Evolutionary conservation across 371 early-diverging fungal species (phyloP).

Genomic region (Mucor circinelloides): DNA sequence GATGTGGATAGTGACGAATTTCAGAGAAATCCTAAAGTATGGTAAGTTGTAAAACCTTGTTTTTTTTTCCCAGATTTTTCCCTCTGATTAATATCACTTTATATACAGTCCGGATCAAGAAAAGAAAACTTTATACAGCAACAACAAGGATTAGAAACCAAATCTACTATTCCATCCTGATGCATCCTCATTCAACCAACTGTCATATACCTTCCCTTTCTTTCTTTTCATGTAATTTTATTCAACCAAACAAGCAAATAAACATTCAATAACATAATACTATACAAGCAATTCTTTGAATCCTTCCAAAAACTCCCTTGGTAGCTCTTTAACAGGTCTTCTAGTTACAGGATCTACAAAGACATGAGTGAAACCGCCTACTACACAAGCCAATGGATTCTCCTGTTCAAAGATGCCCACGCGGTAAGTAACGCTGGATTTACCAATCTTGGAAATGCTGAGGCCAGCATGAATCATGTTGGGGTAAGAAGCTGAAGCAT

Average conservation of each 20-base stretch:
- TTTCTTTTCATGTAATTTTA: slow-evolving; percentile 4
- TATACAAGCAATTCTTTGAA: slow-evolving; percentile 7
- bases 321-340: slow-evolving; percentile 35
- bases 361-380: slow-evolving; percentile 52
- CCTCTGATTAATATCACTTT: background rate
- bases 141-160: background rate
- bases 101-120: background rate
- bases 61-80: background rate
- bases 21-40: slow-evolving; percentile 1
- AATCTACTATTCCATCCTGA: background rate
- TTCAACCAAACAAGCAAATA: background rate
- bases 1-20: slow-evolving; percentile 6
- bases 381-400: slow-evolving; percentile 35
- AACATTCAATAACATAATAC: background rate
- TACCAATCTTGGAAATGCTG: slow-evolving; percentile 55
- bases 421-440: slow-evolving; percentile 60
- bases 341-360: slow-evolving; percentile 44
- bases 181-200: background rate
- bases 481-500: slow-evolving; percentile 57
- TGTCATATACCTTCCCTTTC: background rate
- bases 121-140: background rate
- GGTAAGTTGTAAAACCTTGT: slow-evolving; percentile 7
- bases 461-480: slow-evolving; percentile 57
- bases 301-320: slow-evolving; percentile 27
- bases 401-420: slow-evolving; percentile 63